These are phyloP conservation scores for Apiotrichum akiyoshidainum DNA, from an alignment of 1,284 basidiomycete species.

Conservation along the genomic window DNA sequence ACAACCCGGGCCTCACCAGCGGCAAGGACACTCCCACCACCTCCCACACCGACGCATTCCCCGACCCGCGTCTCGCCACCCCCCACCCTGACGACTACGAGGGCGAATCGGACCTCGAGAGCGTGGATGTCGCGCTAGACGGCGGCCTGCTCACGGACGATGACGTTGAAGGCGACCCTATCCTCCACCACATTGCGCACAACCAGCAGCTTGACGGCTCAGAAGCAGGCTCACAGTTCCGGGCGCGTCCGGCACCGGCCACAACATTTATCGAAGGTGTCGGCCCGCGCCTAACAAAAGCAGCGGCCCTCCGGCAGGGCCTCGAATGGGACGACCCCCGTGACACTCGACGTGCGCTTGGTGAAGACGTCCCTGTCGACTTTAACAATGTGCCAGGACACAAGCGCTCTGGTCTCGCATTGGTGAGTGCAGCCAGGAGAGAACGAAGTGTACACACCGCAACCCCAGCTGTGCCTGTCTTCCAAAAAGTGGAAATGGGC, in stretches of 20 bases:
- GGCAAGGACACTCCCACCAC: slow-evolving; percentile 1
- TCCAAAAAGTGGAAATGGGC: too few species aligned
- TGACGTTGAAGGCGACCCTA: slow-evolving; percentile 27
- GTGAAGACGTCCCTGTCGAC: slow-evolving; percentile 12
- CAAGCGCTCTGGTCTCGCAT: slow-evolving; percentile 26
- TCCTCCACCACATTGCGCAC: slow-evolving; percentile 20
- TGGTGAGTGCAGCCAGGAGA: slow-evolving; percentile 23
- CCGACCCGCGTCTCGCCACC: not conserved
- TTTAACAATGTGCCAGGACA: slow-evolving; percentile 32
- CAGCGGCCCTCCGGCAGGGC: slow-evolving; percentile 33
- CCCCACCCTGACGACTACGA: not conserved
- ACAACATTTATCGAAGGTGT: slow-evolving; percentile 16
- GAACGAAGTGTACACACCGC: too few species aligned
- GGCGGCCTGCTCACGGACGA: not conserved
- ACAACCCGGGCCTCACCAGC: slow-evolving; percentile 5
- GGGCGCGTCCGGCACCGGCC: slow-evolving; percentile 30
- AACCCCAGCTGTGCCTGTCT: not conserved
- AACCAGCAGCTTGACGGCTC: not conserved
- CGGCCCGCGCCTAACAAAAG: slow-evolving; percentile 40
- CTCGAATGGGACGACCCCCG: slow-evolving; percentile 34
- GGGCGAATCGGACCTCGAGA: not conserved
- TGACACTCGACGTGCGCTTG: slow-evolving; percentile 11
- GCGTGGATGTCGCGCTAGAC: not conserved
- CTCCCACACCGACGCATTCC: not conserved
- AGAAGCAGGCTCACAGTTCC: slow-evolving; percentile 15